Conservation (phyloP, 1,284 basidiomycete genomes). For the Trametes polyzona region DNA sequence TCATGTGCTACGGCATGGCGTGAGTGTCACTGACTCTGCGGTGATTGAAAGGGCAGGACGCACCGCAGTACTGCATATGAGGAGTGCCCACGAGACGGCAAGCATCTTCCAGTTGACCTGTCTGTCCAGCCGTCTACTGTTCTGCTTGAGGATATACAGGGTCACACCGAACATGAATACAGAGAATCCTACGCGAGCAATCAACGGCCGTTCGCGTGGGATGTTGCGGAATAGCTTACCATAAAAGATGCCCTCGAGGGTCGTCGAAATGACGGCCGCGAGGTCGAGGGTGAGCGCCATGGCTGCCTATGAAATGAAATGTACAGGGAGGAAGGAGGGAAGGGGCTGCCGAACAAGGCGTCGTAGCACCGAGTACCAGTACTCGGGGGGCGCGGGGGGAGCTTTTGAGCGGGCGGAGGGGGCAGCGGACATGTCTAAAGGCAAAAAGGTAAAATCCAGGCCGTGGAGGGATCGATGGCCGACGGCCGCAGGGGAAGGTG, state of each 20-base stretch:
- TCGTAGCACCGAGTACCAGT: not conserved
- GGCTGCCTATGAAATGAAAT: not conserved
- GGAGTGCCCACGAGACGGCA: conserved; percentile 10
- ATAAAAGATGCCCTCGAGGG: conserved; percentile 29
- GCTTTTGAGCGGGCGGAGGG: not conserved
- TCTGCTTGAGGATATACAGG: conserved; percentile 9
- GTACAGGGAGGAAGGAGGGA: not conserved
- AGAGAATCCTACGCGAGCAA: conserved; percentile 15
- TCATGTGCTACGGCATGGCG: conserved; percentile 24
- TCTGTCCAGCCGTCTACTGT: not conserved
- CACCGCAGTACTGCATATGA: conserved; percentile 18
- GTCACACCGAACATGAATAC: conserved; percentile 21
- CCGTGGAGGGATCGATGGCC: not conserved
- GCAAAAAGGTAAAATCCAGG: conserved; percentile 3
- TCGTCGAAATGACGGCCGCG: conserved; percentile 25
- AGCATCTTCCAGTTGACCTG: conserved; percentile 14
- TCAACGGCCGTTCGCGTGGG: not conserved
- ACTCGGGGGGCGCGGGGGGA: not conserved
- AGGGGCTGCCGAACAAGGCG: not conserved
- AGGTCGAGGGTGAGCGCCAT: conserved; percentile 22
- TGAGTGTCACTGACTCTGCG: not conserved
- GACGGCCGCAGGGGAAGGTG: not conserved
- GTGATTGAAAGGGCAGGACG: not conserved
- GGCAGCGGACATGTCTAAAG: not conserved
- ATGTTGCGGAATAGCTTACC: conserved; percentile 14